Conservation (phyloP, 306 rosid species). For the Corylus americana region DNA sequence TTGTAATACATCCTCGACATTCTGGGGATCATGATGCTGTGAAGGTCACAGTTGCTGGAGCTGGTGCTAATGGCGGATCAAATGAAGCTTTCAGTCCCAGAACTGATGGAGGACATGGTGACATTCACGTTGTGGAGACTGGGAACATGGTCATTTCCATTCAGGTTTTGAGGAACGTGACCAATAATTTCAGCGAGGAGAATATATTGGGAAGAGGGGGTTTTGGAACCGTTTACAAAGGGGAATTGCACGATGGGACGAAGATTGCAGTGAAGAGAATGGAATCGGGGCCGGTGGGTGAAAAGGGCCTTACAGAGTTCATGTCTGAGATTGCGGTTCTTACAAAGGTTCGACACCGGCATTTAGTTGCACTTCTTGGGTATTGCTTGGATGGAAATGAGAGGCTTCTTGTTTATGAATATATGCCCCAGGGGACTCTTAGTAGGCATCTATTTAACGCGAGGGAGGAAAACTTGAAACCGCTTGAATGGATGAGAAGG, state of each 20-base stretch:
- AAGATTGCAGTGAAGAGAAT: slow-evolving; percentile 94
- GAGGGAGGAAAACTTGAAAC: slow-evolving; percentile 57
- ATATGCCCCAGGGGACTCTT: slow-evolving; percentile 86
- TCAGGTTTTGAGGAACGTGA: slow-evolving; percentile 67
- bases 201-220: slow-evolving; percentile 83
- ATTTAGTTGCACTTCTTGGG: slow-evolving; percentile 88
- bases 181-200: slow-evolving; percentile 58
- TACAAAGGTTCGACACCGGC: slow-evolving; percentile 78
- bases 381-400: slow-evolving; percentile 87
- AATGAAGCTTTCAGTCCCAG: slow-evolving; percentile 29
- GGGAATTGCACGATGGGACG: slow-evolving; percentile 87
- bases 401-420: slow-evolving; percentile 85
- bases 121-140: slow-evolving; percentile 55
- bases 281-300: slow-evolving; percentile 64
- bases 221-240: slow-evolving; percentile 81
- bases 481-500: slow-evolving; percentile 82
- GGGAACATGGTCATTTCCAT: slow-evolving; percentile 70
- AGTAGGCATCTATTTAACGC: slow-evolving; percentile 60
- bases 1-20: slow-evolving; percentile 43
- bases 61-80: slow-evolving; percentile 27
- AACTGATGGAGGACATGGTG: slow-evolving; percentile 35
- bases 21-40: slow-evolving; percentile 41
- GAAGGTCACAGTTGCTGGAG: slow-evolving; percentile 40
- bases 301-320: slow-evolving; percentile 69
- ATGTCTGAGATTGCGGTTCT: slow-evolving; percentile 83